These are phyloP conservation scores for Coelastrella sp. DNA, from an alignment of 139 green algal genomes.

Conservation along the genomic window DNA sequence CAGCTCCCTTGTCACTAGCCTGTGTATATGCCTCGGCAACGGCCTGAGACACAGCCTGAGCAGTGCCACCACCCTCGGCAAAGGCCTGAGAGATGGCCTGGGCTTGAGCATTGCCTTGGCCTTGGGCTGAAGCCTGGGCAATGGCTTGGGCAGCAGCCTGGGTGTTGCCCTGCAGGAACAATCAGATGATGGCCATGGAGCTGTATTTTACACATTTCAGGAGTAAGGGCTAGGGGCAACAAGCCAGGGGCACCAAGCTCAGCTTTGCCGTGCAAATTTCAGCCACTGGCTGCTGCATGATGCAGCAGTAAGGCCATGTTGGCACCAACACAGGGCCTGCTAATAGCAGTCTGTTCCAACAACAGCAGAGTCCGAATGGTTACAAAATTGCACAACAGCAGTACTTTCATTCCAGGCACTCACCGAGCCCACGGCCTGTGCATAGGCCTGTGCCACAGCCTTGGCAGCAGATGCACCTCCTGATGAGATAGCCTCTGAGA, in stretches of 20 bases:
- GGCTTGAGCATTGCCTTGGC: background rate
- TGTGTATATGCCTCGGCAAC: constrained; percentile 50
- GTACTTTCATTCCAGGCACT: background rate
- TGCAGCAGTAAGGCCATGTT: too few species aligned
- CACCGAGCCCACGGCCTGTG: background rate
- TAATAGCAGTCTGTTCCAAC: too few species aligned
- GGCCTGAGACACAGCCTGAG: constrained; percentile 47
- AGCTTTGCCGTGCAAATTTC: too few species aligned
- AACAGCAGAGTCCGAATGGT: background rate
- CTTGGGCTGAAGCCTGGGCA: background rate
- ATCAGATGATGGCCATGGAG: background rate
- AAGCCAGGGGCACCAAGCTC: background rate
- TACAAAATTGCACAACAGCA: background rate
- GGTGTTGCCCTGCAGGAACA: background rate
- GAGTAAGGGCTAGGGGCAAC: background rate
- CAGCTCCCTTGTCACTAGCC: background rate
- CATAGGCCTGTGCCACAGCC: constrained; percentile 38
- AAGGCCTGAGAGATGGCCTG: constrained; percentile 18
- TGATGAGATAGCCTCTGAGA: constrained; percentile 37
- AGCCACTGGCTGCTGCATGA: too few species aligned
- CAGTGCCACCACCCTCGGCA: constrained; percentile 13
- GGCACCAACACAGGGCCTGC: too few species aligned
- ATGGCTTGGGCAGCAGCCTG: constrained; percentile 9
- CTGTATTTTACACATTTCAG: background rate
- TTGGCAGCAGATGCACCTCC: constrained; percentile 19